These are phyloP conservation scores for Hymenoscyphus salicellus DNA, from an alignment of 2,329 filamentous ascomycete genomes.

Conservation along the genomic window DNA sequence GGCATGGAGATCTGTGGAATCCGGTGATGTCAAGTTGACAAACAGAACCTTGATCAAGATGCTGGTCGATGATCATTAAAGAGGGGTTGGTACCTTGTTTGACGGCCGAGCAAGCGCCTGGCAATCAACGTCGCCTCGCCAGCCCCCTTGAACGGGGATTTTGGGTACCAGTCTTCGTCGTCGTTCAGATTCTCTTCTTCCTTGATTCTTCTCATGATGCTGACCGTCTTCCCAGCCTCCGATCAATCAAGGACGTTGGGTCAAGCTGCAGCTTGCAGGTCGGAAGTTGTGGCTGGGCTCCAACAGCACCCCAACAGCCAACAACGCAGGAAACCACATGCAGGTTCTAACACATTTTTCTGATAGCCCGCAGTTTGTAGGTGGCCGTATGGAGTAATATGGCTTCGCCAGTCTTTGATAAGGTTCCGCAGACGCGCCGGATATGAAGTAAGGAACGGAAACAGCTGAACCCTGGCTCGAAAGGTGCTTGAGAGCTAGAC, in stretches of 20 bases:
- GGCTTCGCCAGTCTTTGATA: background rate
- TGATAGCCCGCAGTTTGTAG: background rate
- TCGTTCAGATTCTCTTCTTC: background rate
- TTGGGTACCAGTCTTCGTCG: background rate
- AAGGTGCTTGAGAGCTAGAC: background rate
- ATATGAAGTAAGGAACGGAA: background rate
- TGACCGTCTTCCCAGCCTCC: constrained; percentile 7
- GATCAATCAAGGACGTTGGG: constrained; percentile 8
- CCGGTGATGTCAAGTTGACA: background rate
- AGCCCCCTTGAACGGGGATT: background rate
- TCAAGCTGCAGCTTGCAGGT: background rate
- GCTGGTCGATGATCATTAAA: background rate
- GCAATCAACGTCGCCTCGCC: background rate
- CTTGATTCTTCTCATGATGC: background rate
- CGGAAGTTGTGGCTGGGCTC: background rate
- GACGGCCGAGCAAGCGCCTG: background rate
- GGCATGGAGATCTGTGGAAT: background rate
- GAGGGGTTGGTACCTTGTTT: constrained; percentile 3
- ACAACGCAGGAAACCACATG: background rate
- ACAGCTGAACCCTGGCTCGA: background rate
- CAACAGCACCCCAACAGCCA: background rate
- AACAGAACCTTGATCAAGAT: background rate
- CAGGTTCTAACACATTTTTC: background rate
- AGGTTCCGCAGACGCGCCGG: background rate
- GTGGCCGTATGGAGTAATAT: background rate